Evolutionary conservation across 2,329 filamentous ascomycete species (phyloP), one percentile per base, ranked within the genome.

Genomic region (Talaromyces pinophilus): DNA sequence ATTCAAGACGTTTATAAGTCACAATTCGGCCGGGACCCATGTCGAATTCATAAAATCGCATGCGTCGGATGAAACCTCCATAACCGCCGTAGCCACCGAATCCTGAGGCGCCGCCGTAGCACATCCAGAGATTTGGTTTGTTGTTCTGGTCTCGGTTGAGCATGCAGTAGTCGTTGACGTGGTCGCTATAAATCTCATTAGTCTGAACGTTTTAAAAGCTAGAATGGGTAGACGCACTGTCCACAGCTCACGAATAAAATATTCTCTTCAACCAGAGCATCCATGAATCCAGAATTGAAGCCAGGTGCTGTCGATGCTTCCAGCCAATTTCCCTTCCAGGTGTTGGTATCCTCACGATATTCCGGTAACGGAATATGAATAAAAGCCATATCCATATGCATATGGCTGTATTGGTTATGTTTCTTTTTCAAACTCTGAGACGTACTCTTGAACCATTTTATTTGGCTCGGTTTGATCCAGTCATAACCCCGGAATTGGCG

Each of bases 1-100:
- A 86, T 75, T 98, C 94, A 17, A 96, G 82, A 60, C 95, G 86
- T 81, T 97, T 98, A 86, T 94, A 99, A 0, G 94, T 99, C 59
- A 86, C 88, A 71, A 99, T 93, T 57, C 92, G 87, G 7, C 91
- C 94, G 67, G 92, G 88, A 74, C 96, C 96, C 80, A 93, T 92
- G 77, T 99, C 94, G 61, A 99, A 87, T 72, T 98, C 94, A 75
- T 95, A 99, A 52, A 99, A 86, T 59, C 95, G 87, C 63, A 97
- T 85, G 35, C 93, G 88, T 30, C 95, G 90, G 73, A 93, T 85
- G 76, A 91, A 98, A 3, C 90, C 90, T 50, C 89, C 89, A 76
- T 97, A 98, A 5, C 94, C 93, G 22, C 91, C 95, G 76, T 99
- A 99, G 0, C 95, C 95, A 64, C 95, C 95, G 72, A 99, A 97